Evolutionary conservation across 306 rosid genomes (phyloP), one percentile per base, ranked within the genome.

Genomic region (Myrica gale): DNA sequence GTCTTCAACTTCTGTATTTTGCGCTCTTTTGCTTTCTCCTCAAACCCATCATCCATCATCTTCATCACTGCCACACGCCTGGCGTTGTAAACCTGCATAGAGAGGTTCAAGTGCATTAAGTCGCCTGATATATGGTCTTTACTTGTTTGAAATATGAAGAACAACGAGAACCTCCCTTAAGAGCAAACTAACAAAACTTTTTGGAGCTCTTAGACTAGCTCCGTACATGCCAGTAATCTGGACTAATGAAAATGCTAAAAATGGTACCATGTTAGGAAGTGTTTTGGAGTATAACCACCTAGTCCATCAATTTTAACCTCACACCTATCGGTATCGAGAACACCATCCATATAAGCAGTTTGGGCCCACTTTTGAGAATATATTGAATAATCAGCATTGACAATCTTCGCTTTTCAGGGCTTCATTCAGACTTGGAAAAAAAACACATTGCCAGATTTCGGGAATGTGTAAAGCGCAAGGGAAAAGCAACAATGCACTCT

Each of bases 31-130:
- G 85, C 95, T 81, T 81, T 87, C 85, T 91, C 92, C 58, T 86
- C 92, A 80, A 90, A 94, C 45, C 93, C 97, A 73, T 89, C 94
- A 81, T 92, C 95, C 80, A 86, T 68, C 95, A 94, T 92, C 76
- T 85, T 92, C 93, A 94, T 94, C 45, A 43, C 76, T 20, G 93
- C 97, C 45, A 89, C 95, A 55, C 86, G 87, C 73, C 84, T 89
- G 44, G 97, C 98, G 68, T 82, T 89, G 85, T 79, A 90, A 82
- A 92, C 92, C 97, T 92, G 80, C 78, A 56, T 39, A 46, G 44
- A 75, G 65, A 9, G 21, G 72, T 19, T 66, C 46, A 77, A 12
- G 80, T 42, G 37, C 20, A 20, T 32, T 17, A 9, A 50, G 20
- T 65, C 53, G 55, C 43, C 7, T 41, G 70, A 44, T 39, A 65